Base-by-base conservation (phyloP, 2,329 filamentous ascomycete genomes). In the Thielaviopsis euricoi region DNA sequence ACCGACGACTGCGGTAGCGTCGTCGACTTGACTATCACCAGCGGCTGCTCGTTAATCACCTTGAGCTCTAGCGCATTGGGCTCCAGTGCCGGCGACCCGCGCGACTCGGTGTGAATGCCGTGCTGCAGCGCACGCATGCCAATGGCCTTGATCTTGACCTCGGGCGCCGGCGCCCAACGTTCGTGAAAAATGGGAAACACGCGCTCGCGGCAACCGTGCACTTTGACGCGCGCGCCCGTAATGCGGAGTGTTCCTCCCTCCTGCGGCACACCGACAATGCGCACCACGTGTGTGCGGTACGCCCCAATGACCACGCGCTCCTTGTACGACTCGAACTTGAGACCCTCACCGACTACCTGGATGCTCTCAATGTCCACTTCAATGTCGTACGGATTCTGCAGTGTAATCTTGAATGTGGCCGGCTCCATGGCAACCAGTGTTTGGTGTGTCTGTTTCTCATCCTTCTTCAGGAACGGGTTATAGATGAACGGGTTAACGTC, bases 341-440 rank as follows among this genome's bases (percentile, higher is more conserved):
- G 78, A 0, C 88, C 89, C 60, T 87, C 81, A 10, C 83, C 80
- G 61, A 89, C 83, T 6, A 98, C 73, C 25, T 76, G 78, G 51
- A 98, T 77, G 56, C 81, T 85, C 67, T 97, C 89, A 37, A 98
- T 83, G 57, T 95, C 88, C 4, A 98, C 73, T 61, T 96, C 89
- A 62, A 97, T 85, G 61, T 97, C 91, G 64, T 89, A 96, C 0
- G 90, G 89, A 64, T 98, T 98, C 66, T 97, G 93, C 19, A 98
- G 74, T 1, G 86, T 89, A 29, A 97, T 78, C 63, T 80, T 79
- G 69, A 96, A 95, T 3, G 79, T 82, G 1, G 87, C 83, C 59
- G 80, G 71, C 68, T 97, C 90, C 17, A 83, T 84, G 4, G 87
- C 83, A 21, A 97, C 87, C 29, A 96, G 74, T 0, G 89, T 78